Conservation (phyloP, 345 rosid species). For the Pelargonium nanum region DNA sequence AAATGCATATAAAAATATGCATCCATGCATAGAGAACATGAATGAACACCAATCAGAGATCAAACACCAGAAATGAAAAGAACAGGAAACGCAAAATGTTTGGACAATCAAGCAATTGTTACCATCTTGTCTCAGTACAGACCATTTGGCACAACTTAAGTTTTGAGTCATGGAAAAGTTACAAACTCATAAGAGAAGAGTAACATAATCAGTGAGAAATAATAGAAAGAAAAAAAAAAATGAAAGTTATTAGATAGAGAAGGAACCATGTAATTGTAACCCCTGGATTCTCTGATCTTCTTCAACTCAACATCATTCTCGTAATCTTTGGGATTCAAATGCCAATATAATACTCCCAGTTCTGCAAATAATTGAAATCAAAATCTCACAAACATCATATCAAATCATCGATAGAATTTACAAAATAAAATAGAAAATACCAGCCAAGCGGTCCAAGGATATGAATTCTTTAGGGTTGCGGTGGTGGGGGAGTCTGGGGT, state of each 20-base stretch:
- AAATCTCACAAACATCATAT: not conserved
- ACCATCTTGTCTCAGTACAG: no score
- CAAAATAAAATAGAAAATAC: conserved; percentile 7
- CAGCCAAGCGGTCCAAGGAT: conserved; percentile 39
- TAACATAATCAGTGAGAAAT: not conserved
- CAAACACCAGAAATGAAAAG: no score
- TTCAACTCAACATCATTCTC: conserved; percentile 58
- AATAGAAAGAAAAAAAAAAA: not conserved
- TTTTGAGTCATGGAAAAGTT: no score
- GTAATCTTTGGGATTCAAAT: conserved; percentile 55
- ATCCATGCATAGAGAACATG: no score
- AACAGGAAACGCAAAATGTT: no score
- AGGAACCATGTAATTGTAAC: conserved; percentile 77
- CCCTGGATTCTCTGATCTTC: conserved; percentile 64
- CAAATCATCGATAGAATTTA: not conserved
- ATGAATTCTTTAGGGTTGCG: conserved; percentile 35
- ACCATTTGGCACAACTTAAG: no score
- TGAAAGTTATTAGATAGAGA: not conserved
- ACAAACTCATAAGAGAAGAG: not conserved
- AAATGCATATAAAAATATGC: no score
- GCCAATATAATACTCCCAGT: conserved; percentile 73
- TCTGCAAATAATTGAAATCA: conserved; percentile 24
- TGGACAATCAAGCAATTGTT: no score
- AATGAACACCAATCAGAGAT: no score
- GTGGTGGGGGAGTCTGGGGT: conserved; percentile 45